Conservation (phyloP, 75 land plant genomes). For the Selaginella moellendorffii region DNA sequence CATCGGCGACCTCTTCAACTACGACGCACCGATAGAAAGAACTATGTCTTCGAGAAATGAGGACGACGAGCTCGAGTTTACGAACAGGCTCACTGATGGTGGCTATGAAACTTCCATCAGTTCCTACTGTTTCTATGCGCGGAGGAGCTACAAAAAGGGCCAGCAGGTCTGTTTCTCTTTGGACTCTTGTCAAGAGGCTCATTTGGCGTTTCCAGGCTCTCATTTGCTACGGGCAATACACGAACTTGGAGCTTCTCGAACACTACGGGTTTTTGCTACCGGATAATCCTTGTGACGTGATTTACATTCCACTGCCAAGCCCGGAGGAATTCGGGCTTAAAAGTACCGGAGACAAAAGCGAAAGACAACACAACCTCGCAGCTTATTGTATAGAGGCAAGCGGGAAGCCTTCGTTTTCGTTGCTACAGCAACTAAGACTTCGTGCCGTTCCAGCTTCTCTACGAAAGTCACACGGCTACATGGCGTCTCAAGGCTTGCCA, state of each 20-base stretch:
- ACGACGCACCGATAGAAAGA: conserved; percentile 53
- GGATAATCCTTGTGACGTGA: conserved; percentile 72
- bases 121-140: conserved; percentile 87
- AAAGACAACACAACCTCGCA: conserved; percentile 16
- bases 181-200: neutral
- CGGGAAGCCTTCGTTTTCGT: conserved; percentile 80
- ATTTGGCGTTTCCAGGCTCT: conserved; percentile 42
- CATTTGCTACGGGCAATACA: conserved; percentile 74
- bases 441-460: conserved; percentile 36
- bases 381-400: conserved; percentile 36
- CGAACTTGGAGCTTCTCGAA: conserved; percentile 88
- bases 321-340: conserved; percentile 1
- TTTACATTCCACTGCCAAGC: conserved; percentile 33
- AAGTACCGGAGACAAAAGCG: conserved; percentile 2
- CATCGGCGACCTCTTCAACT: conserved; percentile 85
- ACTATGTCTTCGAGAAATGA: neutral
- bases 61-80: too few species aligned
- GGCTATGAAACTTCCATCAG: conserved; percentile 35
- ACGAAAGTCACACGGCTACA: conserved; percentile 38
- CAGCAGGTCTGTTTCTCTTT: conserved; percentile 47
- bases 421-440: conserved; percentile 47
- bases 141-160: conserved; percentile 46
- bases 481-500: conserved; percentile 43
- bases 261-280: conserved; percentile 81
- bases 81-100: conserved; percentile 63